Base-by-base conservation (phyloP, 2,329 filamentous ascomycete genomes). In the Fusarium globosum region DNA sequence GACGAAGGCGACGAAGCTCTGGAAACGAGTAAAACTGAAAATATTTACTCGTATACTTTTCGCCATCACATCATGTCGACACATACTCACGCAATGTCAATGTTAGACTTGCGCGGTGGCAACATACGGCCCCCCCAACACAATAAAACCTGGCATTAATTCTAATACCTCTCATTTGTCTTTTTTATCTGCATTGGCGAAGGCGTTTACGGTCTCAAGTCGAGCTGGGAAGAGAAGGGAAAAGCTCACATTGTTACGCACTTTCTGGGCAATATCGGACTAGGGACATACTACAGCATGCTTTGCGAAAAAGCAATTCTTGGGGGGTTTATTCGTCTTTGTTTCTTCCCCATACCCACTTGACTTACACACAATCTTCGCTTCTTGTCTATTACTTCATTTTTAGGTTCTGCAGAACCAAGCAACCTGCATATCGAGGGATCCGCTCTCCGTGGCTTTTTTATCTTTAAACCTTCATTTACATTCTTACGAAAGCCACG, bases 1-100 rank as follows among this genome's bases (percentile, higher is more conserved):
- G 87, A 41, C 82, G 88, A 56, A 82, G 88, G 73, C 81, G 87
- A 69, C 83, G 86, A 55, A 86, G 85, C 78, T 80, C 80, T 30
- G 76, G 78, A 72, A 79, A 68, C 69, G 71, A 78, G 56, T 80
- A 79, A 61, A 51, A 45, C 35, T 8, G 16, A 18, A 33, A 51
- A 42, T n/a, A 18, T 18, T 18, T 33, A 38, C 35, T 38, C 36
- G 66, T 51, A 21, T 39, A 35, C 23, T 28, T 38, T 46, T 53
- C 28, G 14, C 30, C 59, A 64, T 61, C 66, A 64, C 30, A 67
- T 72, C 69, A 58, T 68, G 46, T 57, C 53, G 68, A 63, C n/a
- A 35, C n/a, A 35, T 33, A 18, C 43, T 52, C 58, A 38, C 59
- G 26, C 43, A 68, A 53, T 62, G 57, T 38, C 38, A 43, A 26